Evolutionary conservation across 1,139 yeast genomes (phyloP).

Genomic region (Saccharomycopsis hybrid): DNA sequence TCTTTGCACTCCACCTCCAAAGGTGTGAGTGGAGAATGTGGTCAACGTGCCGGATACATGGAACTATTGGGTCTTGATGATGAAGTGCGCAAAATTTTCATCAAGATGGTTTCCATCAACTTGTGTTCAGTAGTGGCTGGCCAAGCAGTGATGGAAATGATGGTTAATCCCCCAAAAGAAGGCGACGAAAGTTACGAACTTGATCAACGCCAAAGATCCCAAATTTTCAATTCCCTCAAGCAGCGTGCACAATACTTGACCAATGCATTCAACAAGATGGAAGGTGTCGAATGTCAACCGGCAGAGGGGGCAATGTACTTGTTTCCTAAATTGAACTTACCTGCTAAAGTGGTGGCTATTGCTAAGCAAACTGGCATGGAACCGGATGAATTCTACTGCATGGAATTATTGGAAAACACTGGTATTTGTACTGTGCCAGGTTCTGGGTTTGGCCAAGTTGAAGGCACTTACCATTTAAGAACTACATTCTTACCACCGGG

Average conservation of each 20-base stretch:
- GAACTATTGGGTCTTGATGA: slow-evolving; percentile 75
- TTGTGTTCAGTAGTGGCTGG: slow-evolving; percentile 94
- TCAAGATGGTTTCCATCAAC: slow-evolving; percentile 84
- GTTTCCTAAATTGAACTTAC: slow-evolving; percentile 71
- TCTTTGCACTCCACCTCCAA: slow-evolving; percentile 94
- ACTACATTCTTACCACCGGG: slow-evolving; percentile 97
- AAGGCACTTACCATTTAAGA: slow-evolving; percentile 84
- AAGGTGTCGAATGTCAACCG: slow-evolving; percentile 74
- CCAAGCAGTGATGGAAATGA: slow-evolving; percentile 83
- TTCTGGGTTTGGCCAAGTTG: slow-evolving; percentile 89
- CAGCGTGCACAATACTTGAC: slow-evolving; percentile 59
- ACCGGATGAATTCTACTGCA: slow-evolving; percentile 85
- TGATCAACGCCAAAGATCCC: slow-evolving; percentile 54
- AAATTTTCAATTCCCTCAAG: slow-evolving; percentile 56
- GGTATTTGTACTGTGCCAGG: slow-evolving; percentile 99
- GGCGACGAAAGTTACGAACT: slow-evolving; percentile 73
- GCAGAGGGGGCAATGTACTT: slow-evolving; percentile 98
- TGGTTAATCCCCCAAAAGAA: slow-evolving; percentile 82
- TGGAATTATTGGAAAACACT: slow-evolving; percentile 73
- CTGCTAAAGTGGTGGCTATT: slow-evolving; percentile 51
- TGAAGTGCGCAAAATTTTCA: slow-evolving; percentile 62
- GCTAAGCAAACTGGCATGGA: slow-evolving; percentile 51
- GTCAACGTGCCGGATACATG: slow-evolving; percentile 99
- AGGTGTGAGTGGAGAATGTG: slow-evolving; percentile 97
- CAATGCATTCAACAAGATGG: slow-evolving; percentile 67